Percentiles rank a stretch among this genome's conserved stretches.
Conservation (phyloP, 2,329 filamentous ascomycete species). For the Colletotrichum sidae region DNA sequence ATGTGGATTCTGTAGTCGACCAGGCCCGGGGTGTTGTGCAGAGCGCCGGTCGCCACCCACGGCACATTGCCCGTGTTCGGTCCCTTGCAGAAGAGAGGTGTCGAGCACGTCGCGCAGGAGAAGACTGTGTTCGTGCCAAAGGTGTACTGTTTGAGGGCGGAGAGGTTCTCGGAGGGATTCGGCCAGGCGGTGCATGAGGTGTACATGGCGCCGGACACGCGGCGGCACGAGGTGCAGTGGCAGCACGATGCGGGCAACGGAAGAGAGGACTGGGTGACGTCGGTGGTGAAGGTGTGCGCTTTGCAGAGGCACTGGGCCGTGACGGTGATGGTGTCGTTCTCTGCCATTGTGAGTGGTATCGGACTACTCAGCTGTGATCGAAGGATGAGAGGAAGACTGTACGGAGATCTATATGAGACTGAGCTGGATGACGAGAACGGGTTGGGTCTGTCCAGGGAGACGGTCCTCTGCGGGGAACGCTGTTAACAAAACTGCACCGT, state of each 20-base stretch:
- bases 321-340: neutral
- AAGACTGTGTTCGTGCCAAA: conserved; percentile 49
- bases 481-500: too few relatives aligned
- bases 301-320: conserved; percentile 57
- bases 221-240: conserved; percentile 64
- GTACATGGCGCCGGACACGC: conserved; percentile 56
- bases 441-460: too few relatives aligned
- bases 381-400: too few relatives aligned
- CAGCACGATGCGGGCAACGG: conserved; percentile 57
- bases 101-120: conserved; percentile 58
- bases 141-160: conserved; percentile 49
- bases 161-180: conserved; percentile 40
- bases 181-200: conserved; percentile 51
- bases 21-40: conserved; percentile 48
- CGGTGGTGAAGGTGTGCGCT: conserved; percentile 51
- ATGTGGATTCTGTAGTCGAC: conserved; percentile 52
- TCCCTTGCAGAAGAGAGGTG: conserved; percentile 54
- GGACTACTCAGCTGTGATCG: neutral
- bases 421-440: too few relatives aligned
- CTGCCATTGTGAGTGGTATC: neutral
- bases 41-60: conserved; percentile 52
- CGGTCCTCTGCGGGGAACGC: too few relatives aligned
- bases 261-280: conserved; percentile 47
- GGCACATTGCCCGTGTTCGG: conserved; percentile 29
- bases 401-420: too few relatives aligned